Conservation (phyloP, 2,329 filamentous ascomycete species). For the Fusarium nurragi region DNA sequence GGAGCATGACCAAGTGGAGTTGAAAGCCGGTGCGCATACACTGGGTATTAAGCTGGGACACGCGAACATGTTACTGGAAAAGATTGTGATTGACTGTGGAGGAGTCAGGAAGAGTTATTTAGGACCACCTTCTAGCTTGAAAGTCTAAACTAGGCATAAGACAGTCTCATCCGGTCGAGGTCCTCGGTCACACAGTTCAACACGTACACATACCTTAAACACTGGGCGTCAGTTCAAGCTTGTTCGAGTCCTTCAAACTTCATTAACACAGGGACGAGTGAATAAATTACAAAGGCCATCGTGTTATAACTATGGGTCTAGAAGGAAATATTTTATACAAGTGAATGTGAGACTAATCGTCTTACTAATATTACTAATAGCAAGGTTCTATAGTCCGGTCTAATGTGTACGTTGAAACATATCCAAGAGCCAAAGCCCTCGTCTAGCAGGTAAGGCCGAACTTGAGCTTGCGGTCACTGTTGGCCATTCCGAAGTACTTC, state of each 20-base stretch:
- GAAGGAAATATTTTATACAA: background rate
- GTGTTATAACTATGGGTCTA: background rate
- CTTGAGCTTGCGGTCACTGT: conserved; percentile 39
- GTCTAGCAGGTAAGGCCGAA: conserved; percentile 35
- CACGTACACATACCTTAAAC: too few species aligned
- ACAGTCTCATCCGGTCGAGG: too few species aligned
- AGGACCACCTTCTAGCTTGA: conserved; percentile 14
- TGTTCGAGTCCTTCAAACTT: background rate
- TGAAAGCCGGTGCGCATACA: conserved; percentile 1
- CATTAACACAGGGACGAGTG: background rate
- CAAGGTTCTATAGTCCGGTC: background rate
- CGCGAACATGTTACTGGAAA: conserved; percentile 35
- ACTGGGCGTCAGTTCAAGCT: too few species aligned
- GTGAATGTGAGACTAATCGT: background rate
- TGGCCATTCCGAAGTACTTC: conserved; percentile 40
- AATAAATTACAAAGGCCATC: background rate
- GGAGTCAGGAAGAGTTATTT: conserved; percentile 27
- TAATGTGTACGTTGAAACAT: background rate
- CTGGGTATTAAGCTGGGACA: conserved; percentile 10
- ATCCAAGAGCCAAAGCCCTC: too few species aligned
- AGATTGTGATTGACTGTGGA: conserved; percentile 29
- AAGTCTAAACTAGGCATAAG: background rate
- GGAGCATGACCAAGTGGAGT: background rate
- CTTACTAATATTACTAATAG: too few species aligned
- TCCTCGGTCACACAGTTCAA: too few species aligned